Conservation (phyloP, 2,329 filamentous ascomycete genomes). For the Aspergillus carbonarius region DNA sequence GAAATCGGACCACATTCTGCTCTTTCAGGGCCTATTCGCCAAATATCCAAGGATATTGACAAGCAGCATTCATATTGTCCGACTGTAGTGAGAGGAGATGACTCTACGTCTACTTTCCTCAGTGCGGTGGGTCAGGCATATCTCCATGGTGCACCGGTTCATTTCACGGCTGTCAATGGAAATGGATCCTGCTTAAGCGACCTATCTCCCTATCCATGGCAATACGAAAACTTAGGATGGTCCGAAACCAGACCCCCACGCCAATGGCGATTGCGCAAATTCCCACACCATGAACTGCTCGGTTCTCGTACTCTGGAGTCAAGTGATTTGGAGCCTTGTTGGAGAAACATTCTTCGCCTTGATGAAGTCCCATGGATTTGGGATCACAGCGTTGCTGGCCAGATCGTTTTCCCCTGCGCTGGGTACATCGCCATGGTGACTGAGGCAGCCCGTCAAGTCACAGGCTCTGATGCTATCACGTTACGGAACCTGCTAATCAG, state of each 20-base stretch:
- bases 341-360: conserved; percentile 47
- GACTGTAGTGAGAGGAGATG: conserved; percentile 5
- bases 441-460: conserved; percentile 11
- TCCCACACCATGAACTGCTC: conserved; percentile 25
- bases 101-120: conserved; percentile 6
- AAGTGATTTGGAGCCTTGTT: conserved; percentile 33
- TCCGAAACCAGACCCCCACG: conserved; percentile 27
- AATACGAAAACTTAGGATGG: conserved; percentile 43
- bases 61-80: conserved; percentile 1
- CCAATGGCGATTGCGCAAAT: conserved; percentile 25
- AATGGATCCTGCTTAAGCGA: conserved; percentile 16
- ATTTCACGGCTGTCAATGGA: background rate
- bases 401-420: conserved; percentile 8
- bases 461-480: background rate
- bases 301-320: conserved; percentile 17
- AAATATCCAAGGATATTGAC: conserved; percentile 13
- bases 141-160: background rate
- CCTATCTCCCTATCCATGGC: conserved; percentile 45
- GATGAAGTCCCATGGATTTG: conserved; percentile 15
- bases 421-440: conserved; percentile 11
- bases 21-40: conserved; percentile 31
- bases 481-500: background rate
- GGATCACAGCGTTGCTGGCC: conserved; percentile 9
- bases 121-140: conserved; percentile 13
- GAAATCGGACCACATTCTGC: conserved; percentile 41